Percentiles rank a stretch among this genome's conserved stretches.
phyloP scores from a whole-genome alignment of 2,329 filamentous ascomycete genomes.

The Hypoxylon sp. region DNA sequence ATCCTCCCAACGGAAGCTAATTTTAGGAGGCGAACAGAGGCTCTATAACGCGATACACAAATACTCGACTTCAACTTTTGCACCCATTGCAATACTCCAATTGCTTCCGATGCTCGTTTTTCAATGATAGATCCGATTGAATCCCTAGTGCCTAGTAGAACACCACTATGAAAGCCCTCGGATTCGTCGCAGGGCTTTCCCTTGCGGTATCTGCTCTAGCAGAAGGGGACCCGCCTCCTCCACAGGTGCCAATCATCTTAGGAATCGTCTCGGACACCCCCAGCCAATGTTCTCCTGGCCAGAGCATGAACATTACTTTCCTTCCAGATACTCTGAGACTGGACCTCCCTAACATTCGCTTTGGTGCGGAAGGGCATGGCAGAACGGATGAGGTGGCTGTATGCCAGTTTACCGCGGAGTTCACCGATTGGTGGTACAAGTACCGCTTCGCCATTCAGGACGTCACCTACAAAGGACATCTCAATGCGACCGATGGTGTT shows the following conservation, averaged over 20 bases:
- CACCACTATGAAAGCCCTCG: slow-evolving; percentile 21
- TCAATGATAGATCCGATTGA: not conserved
- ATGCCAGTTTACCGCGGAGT: slow-evolving; percentile 41
- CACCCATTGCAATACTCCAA: not conserved
- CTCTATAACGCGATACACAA: slow-evolving; percentile 5
- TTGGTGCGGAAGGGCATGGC: slow-evolving; percentile 36
- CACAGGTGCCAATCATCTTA: slow-evolving; percentile 30
- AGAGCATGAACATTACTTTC: slow-evolving; percentile 38
- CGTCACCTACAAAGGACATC: slow-evolving; percentile 39
- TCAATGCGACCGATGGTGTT: slow-evolving; percentile 36
- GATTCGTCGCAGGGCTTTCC: slow-evolving; percentile 16
- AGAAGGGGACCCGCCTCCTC: slow-evolving; percentile 33
- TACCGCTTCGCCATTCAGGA: slow-evolving; percentile 39
- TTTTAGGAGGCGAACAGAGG: slow-evolving; percentile 13
- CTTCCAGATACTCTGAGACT: slow-evolving; percentile 32
- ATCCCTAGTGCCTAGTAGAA: not conserved
- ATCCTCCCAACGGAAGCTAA: slow-evolving; percentile 19
- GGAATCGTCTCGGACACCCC: slow-evolving; percentile 32
- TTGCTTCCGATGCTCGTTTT: not conserved
- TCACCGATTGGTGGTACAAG: slow-evolving; percentile 42
- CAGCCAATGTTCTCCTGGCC: slow-evolving; percentile 36
- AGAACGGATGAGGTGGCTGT: slow-evolving; percentile 33
- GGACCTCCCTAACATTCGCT: slow-evolving; percentile 25
- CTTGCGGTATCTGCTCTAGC: slow-evolving; percentile 15
- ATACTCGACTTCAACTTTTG: slow-evolving; percentile 1